phyloP scores from a whole-genome alignment of 2,329 filamentous ascomycete genomes.

The Colletotrichum costaricense region DNA sequence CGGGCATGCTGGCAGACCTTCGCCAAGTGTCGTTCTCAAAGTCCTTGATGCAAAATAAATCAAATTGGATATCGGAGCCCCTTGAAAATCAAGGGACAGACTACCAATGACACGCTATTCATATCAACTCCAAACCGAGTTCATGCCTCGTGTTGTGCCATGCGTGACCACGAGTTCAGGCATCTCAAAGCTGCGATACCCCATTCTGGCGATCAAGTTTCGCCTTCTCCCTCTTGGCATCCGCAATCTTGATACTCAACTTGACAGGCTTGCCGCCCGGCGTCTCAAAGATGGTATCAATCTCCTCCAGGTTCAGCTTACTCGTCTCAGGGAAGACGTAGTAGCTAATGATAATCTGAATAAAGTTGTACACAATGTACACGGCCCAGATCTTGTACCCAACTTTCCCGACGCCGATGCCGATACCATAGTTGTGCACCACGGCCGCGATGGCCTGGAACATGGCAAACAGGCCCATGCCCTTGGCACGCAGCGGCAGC shows the following conservation, averaged over 20 bases:
- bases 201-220: constrained; percentile 17
- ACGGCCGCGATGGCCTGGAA: constrained; percentile 57
- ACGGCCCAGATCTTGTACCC: constrained; percentile 64
- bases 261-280: constrained; percentile 28
- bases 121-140: not conserved
- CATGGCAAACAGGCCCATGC: constrained; percentile 57
- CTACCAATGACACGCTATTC: not conserved
- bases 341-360: constrained; percentile 58
- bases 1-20: not conserved
- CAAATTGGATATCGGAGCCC: not conserved
- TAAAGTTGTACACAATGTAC: constrained; percentile 60
- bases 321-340: constrained; percentile 66
- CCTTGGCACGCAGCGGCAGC: constrained; percentile 55
- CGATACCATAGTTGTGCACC: constrained; percentile 58
- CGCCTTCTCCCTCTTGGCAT: constrained; percentile 31
- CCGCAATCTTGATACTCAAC: constrained; percentile 34
- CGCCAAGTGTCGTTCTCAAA: not conserved
- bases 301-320: constrained; percentile 63
- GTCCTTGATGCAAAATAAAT: not conserved
- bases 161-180: not conserved
- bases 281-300: constrained; percentile 64
- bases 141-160: not conserved
- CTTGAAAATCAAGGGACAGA: not conserved
- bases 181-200: not conserved
- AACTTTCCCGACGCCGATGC: constrained; percentile 56